A percentile compares a stretch with the other conserved stretches of the same genome.
These are phyloP conservation scores for Diutina scorzettiae DNA, from an alignment of 1,139 yeast genomes.

Conservation along the genomic window DNA sequence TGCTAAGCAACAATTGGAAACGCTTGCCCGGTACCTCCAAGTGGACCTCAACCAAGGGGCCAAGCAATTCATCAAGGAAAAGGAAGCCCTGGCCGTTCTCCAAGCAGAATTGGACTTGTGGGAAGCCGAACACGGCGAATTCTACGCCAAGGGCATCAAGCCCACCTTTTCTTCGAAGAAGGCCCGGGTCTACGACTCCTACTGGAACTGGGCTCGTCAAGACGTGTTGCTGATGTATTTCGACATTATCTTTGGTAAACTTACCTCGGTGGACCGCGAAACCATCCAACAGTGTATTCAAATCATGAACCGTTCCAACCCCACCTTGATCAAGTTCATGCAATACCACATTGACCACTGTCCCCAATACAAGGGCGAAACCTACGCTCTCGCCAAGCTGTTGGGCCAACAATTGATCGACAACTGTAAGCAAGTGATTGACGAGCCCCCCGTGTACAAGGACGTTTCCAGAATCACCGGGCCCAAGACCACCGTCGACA, in stretches of 20 bases:
- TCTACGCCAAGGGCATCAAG: conserved; percentile 81
- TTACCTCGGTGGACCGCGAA: conserved; percentile 86
- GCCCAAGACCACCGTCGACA: conserved; percentile 81
- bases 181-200: conserved; percentile 93
- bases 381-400: conserved; percentile 76
- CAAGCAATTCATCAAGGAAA: conserved; percentile 74
- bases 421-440: conserved; percentile 82
- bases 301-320: conserved; percentile 95
- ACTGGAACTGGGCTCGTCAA: conserved; percentile 99
- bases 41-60: conserved; percentile 87
- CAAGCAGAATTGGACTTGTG: conserved; percentile 89
- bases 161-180: conserved; percentile 87
- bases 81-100: conserved; percentile 71
- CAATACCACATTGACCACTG: conserved; percentile 93
- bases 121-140: conserved; percentile 92
- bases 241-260: conserved; percentile 89
- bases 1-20: conserved; percentile 93
- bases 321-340: conserved; percentile 89
- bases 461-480: conserved; percentile 92
- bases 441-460: conserved; percentile 81
- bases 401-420: conserved; percentile 90
- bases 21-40: conserved; percentile 88
- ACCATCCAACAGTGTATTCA: conserved; percentile 93
- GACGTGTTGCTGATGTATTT: conserved; percentile 88
- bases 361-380: conserved; percentile 81